Base-by-base conservation (phyloP, 257 asterid genomes). In the Nicotiana undulata region DNA sequence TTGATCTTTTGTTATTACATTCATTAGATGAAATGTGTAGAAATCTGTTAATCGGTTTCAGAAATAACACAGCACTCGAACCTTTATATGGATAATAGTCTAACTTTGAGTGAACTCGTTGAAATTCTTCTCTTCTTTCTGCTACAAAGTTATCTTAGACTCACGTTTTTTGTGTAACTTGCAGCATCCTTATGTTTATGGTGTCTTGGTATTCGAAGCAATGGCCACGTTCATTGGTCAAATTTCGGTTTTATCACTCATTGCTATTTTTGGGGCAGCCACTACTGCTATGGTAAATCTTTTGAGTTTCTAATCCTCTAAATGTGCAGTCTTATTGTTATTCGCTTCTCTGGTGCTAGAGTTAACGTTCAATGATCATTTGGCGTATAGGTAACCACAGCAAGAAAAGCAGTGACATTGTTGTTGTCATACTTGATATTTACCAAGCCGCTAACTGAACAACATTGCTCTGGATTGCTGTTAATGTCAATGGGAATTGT, bases 211-310 rank as follows among this genome's bases (percentile, higher is more conserved):
- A 29, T 92, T 93, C 60, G 98, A 93, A 87, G 96, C 98, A 77
- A 92, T 93, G 97, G 96, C 98, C 58, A 93, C 98, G 20, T 93
- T 90, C 79, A 75, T 93, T 0, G 97, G 98, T 76, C 97, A 93
- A 88, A 91, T 92, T 85, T 92, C 97, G 34, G 98, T 93, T 82
- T 66, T 93, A 75, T 93, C 97, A 20, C 97, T 93, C 85, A 92
- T 93, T 72, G 97, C 98, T 9, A 80, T 92, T 31, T 93, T 93
- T 65, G 97, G 98, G 67, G 98, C 97, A 24, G 98, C 98, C 81
- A 86, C 98, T 70, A 93, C 97, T 58, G 96, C 97, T 55, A 92
- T 94, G 98, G 97, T 93, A 88, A 81, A 66, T 44, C 34, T 58
- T 26, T 2, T 18, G 8, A 9, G 24, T 7, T 2, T 58, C 58